Evolutionary conservation across 805 yeast species (phyloP), one percentile per base, ranked within the genome.

Genomic region (Candida cerambycidarum): DNA sequence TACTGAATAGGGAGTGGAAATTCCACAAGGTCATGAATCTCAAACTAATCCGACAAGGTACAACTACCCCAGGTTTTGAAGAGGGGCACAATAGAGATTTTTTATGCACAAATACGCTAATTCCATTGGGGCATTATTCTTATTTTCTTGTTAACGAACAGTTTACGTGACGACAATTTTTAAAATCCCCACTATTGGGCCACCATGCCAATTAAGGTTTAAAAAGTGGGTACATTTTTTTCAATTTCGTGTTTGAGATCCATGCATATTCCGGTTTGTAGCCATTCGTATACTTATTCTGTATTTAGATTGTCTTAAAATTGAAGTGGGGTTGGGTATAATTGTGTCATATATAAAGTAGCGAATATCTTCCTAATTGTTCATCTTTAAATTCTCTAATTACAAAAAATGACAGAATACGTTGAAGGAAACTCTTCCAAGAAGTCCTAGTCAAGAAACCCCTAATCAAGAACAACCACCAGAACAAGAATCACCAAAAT

Each of bases 351-450:
- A 30, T 30, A 30, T 15, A 30, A 15, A 15, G 10, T 16, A 9
- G 33, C 11, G 8, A 7, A 30, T 30, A 30, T 30, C 33, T 15
- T 30, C 4, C 15, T 5, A 16, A 3, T 32, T 32, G 15, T 32
- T 12, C 10, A 11, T 25, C n/a, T 5, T 25, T 7, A 25, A 11
- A 9, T 11, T 25, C 11, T 25, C 12, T 4, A 11, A 9, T 25
- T 25, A 6, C 19, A n/a, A 19, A 30, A 27, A 32, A 40, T 40
- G 38, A 5, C 36, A 3, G 45, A 42, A 28, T 32, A 17, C 23
- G 36, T 42, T 18, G 45, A 42, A 18, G 45, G n/a, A n/a, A n/a
- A n/a, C n/a, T n/a, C n/a, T n/a, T n/a, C n/a, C n/a, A n/a, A n/a
- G n/a, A n/a, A n/a, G n/a, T n/a, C n/a, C n/a, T n/a, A n/a, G n/a